These are phyloP conservation scores for Gracilaria domingensis DNA, from an alignment of 23 red algal species.

Conservation along the genomic window DNA sequence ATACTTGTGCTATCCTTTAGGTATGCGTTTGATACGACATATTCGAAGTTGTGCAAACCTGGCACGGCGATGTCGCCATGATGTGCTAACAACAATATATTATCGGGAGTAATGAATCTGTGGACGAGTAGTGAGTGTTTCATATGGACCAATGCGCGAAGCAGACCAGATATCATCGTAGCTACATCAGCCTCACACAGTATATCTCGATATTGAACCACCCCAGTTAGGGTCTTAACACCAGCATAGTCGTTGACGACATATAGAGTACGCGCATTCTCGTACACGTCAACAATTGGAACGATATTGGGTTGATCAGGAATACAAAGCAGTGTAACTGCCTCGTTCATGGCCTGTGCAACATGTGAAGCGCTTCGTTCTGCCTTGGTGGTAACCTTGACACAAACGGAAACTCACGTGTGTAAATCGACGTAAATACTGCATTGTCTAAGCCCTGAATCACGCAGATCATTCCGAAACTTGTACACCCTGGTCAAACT, in stretches of 20 bases:
- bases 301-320: slow-evolving; percentile 31
- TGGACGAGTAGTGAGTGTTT: slow-evolving; percentile 28
- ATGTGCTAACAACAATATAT: slow-evolving; percentile 6
- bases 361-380: no score
- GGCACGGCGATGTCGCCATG: neutral
- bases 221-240: slow-evolving; percentile 28
- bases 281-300: slow-evolving; percentile 48
- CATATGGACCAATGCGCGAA: slow-evolving; percentile 30
- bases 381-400: slow-evolving; percentile 45
- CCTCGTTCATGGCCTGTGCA: slow-evolving; percentile 37
- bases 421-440: slow-evolving; percentile 21
- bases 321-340: slow-evolving; percentile 42
- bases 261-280: slow-evolving; percentile 38
- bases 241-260: slow-evolving; percentile 34
- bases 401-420: slow-evolving; percentile 14
- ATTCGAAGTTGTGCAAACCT: slow-evolving; percentile 41
- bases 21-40: neutral
- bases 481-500: slow-evolving; percentile 38
- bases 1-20: no score
- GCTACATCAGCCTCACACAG: no score
- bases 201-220: slow-evolving; percentile 14
- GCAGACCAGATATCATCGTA: slow-evolving; percentile 17
- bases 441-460: slow-evolving; percentile 16
- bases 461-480: slow-evolving; percentile 27
- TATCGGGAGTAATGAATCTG: slow-evolving; percentile 48